Base-by-base conservation (phyloP, 139 green algal species). In the Astrephomene gubernaculifera region DNA sequence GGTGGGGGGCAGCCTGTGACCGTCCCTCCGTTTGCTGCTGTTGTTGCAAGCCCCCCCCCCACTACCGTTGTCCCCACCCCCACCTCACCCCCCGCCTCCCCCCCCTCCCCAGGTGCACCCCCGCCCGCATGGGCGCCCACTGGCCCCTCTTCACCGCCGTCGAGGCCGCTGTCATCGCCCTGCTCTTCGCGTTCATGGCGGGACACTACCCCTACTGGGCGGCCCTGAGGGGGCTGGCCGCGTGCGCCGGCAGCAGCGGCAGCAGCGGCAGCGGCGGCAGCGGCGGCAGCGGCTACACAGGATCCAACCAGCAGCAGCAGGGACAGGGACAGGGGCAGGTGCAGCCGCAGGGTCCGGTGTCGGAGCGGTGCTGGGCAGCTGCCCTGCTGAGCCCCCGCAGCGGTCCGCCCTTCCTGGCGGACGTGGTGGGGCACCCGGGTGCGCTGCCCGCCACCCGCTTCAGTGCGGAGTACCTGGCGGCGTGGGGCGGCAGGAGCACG, bases 101-200 rank as follows among this genome's bases (percentile, higher is more conserved):
- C 72, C 22, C n/a, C 22, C 25, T 22, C 25, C 38, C 14, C 76
- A 83, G 76, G 76, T 83, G 76, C 76, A 83, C 76, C 27, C 76
- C 76, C 38, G 76, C 76, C 41, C 76, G 76, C 39, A 83, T 83
- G 60, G 76, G 57, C 21, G 39, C 45, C 39, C 76, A 83, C 76
- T 83, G 76, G 76, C 76, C 76, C 14, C 76, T 83, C 24, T 70
- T 83, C 57, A 83, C 60, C 29, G 5, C 4, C 39, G 31, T 10
- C n/a, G 29, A 73, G 24, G n/a, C 39, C 14, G 76, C 41, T 0
- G 39, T 25, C 17, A 14, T 21, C 5, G 14, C n/a, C 10, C 57
- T 83, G 57, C 43, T 83, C 1, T 83, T 83, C 60, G 60, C 60
- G n/a, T 83, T 83, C 76, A 83, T 83, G 76, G 57, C 74, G 36